Evolutionary conservation across 2,329 filamentous ascomycete species (phyloP), one percentile per base, ranked within the genome.

Genomic region (Mycogone perniciosa): DNA sequence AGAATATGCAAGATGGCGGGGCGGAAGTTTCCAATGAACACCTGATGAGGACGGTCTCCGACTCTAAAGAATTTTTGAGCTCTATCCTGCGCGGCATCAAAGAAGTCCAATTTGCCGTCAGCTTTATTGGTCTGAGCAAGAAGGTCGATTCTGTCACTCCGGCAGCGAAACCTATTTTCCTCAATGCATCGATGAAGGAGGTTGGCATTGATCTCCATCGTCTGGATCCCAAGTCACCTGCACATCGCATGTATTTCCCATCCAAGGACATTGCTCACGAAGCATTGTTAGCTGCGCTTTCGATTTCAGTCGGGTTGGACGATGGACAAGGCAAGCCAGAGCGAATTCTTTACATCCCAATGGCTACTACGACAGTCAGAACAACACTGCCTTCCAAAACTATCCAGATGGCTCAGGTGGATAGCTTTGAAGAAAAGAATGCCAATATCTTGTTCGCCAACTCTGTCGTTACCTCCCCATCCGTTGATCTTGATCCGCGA

Each of bases 171-270:
- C 85, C 89, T 4, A 79, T 96, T 6, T 82, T 87, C 53, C 76
- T 96, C 54, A 96, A 92, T 62, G 80, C 91, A 41, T 90, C 92
- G 6, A 95, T 96, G 80, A 97, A 99, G 67, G 95, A 99, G 66
- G 83, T 99, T 39, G 92, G 92, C 54, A 80, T 99, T 64, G 93
- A 99, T 64, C 74, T 99, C 38, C 86, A 97, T 64, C 84, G 92
- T 26, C 79, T 99, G 49, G 92, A 99, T 65, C 86, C 89, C 39
- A 92, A 89, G 61, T 96, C 91, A 11, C 90, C 93, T 1, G 90
- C 92, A 0, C 93, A 99, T 74, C 84, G 93, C 56, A 99, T 97
- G 93, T 97, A 99, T 69, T 99, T 99, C 64, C 88, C 91, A 2
- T 83, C 86, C 26, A 86, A 89, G 55, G 93, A 96, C 64, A 84